Evolutionary conservation across 768 basidiomycete species (phyloP).

Genomic region (Rhodosporidiobolus odoratus): DNA sequence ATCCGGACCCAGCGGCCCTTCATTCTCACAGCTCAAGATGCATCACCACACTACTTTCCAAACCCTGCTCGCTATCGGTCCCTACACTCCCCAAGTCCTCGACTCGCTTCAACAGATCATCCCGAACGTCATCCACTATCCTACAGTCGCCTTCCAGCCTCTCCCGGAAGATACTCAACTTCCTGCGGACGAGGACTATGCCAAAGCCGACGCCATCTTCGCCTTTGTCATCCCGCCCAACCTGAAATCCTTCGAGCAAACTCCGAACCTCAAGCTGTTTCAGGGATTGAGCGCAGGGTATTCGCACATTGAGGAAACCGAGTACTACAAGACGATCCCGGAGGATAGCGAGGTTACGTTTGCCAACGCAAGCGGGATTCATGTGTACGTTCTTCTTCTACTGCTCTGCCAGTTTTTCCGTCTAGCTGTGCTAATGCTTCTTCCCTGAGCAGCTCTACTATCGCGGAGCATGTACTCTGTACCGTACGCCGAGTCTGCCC

Average conservation of each 20-base stretch:
- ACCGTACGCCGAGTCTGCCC: conserved; percentile 6
- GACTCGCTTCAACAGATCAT: too few species aligned
- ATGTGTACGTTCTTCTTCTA: conserved; percentile 5
- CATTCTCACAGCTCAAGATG: too few species aligned
- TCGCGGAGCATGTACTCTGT: conserved; percentile 24
- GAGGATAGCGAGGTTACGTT: conserved; percentile 1
- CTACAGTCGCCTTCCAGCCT: too few species aligned
- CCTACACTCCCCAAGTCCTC: too few species aligned
- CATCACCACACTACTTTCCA: too few species aligned
- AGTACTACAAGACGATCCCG: conserved; percentile 13
- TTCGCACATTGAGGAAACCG: conserved; percentile 10
- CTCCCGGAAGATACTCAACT: background rate
- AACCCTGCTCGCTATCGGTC: too few species aligned
- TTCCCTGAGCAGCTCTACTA: background rate
- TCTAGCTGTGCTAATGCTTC: background rate
- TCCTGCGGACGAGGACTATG: conserved; percentile 9
- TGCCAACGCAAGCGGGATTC: conserved; percentile 27
- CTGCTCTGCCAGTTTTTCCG: background rate
- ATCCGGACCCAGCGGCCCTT: too few species aligned
- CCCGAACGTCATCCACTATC: too few species aligned
- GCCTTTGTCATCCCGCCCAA: conserved; percentile 15
- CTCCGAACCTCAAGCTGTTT: conserved; percentile 17
- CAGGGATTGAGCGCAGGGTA: conserved; percentile 17
- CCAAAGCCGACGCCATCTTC: conserved; percentile 13
- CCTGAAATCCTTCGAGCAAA: conserved; percentile 7